These are phyloP conservation scores for Rubia tinctorum DNA, from an alignment of 305 asterid genomes.

Conservation along the genomic window DNA sequence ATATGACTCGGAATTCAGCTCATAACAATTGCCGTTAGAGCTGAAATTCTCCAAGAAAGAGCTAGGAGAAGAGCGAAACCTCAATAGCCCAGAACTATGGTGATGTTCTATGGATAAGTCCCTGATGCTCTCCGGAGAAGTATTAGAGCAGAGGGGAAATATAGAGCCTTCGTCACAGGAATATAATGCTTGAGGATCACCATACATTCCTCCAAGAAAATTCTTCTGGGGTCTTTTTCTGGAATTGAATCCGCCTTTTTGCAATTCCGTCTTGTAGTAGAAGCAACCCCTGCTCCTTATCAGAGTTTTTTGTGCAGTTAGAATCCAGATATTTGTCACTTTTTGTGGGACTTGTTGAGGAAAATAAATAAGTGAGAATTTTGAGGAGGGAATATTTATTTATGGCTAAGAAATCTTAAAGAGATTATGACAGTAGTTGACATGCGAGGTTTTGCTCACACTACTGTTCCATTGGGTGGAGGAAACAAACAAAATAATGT, in stretches of 20 bases:
- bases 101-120: constrained; percentile 43
- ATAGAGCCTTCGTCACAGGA: constrained; percentile 32
- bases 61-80: constrained; percentile 48
- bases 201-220: constrained; percentile 49
- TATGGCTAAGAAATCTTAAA: constrained; percentile 4
- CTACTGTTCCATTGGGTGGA: constrained; percentile 1
- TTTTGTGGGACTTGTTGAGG: constrained; percentile 14
- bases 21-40: constrained; percentile 24
- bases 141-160: constrained; percentile 27
- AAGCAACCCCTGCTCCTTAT: constrained; percentile 33
- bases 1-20: constrained; percentile 52
- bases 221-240: constrained; percentile 34
- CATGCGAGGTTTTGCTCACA: neutral
- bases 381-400: constrained; percentile 16
- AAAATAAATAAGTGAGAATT: constrained; percentile 14
- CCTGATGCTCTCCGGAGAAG: constrained; percentile 16
- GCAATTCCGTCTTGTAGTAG: constrained; percentile 33
- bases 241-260: constrained; percentile 29
- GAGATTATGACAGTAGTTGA: constrained; percentile 12
- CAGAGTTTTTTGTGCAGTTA: constrained; percentile 12
- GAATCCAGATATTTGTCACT: constrained; percentile 19
- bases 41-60: constrained; percentile 42
- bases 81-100: constrained; percentile 51
- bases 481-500: too few species aligned
- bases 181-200: constrained; percentile 58